Evolutionary conservation across 306 rosid genomes (phyloP), one percentile per base, ranked within the genome.

Genomic region (Biancaea sappan): DNA sequence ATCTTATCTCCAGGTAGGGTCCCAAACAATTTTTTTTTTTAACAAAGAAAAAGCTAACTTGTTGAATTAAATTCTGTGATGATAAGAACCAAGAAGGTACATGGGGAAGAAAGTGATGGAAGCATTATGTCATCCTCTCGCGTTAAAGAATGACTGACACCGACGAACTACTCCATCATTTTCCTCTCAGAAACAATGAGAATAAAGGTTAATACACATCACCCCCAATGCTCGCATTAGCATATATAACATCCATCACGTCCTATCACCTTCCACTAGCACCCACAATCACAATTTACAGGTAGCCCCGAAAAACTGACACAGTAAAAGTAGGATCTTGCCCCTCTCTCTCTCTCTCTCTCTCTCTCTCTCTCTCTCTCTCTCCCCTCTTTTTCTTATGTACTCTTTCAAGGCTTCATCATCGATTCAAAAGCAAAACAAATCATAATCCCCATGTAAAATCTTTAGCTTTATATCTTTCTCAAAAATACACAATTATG

Each of bases 211-310:
- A 51, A 57, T n/a, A 3, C 15, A 43, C 56, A 9, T 50, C 22
- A 14, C 40, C 19, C 35, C 32, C n/a, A 40, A 40, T 56, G 47
- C 16, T 59, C 8, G 38, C 70, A 46, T 43, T 71, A 54, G 54
- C 34, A 71, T 14, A 44, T 44, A 44, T 47, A 70, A 61, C 48
- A 18, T 81, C 59, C 16, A 73, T 77, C 80, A 83, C 76, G 84
- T 73, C 87, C 72, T 81, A 75, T 83, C 83, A 47, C 37, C 60
- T 48, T 57, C 69, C 77, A 60, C 28, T 19, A 51, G 75, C 38
- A 73, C 79, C 66, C 79, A 79, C 48, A 46, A 15, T 79, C 19
- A 66, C 58, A 59, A 72, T 48, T 67, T 44, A 46, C 72, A 68
- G 34, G 75, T 44, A 19, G 53, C 43, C 31, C 38, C 32, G 50